Evolutionary conservation across 164 flowering plant genomes (phyloP).

Genomic region (Macadamia tetraphylla): DNA sequence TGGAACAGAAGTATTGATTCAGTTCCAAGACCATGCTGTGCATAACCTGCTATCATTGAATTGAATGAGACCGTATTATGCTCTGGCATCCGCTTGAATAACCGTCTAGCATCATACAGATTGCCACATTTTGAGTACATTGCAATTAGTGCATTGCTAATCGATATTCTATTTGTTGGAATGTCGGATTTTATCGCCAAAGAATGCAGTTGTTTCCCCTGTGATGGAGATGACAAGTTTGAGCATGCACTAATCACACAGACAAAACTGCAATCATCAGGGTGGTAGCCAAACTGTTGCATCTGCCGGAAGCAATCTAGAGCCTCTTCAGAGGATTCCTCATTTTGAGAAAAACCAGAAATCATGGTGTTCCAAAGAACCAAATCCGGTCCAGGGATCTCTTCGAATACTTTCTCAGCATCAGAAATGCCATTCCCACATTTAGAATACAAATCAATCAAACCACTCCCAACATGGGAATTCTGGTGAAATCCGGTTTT

Average conservation of each 20-base stretch:
- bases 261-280: conserved; percentile 85
- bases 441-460: conserved; percentile 77
- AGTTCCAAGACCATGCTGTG: conserved; percentile 65
- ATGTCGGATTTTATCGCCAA: conserved; percentile 56
- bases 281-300: conserved; percentile 49
- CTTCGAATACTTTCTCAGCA: conserved; percentile 53
- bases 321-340: conserved; percentile 59
- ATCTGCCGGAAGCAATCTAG: conserved; percentile 55
- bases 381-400: conserved; percentile 54
- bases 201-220: conserved; percentile 71
- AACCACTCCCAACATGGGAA: conserved; percentile 78
- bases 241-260: conserved; percentile 78
- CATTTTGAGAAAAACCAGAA: conserved; percentile 64
- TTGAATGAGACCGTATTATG: conserved; percentile 63
- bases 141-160: conserved; percentile 65
- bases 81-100: conserved; percentile 76
- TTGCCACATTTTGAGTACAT: conserved; percentile 85
- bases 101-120: conserved; percentile 54
- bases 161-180: conserved; percentile 47
- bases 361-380: conserved; percentile 94
- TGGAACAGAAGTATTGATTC: conserved; percentile 53
- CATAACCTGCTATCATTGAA: conserved; percentile 78
- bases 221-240: conserved; percentile 61
- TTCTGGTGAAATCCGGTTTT: conserved; percentile 59
- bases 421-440: conserved; percentile 46